phyloP scores from a whole-genome alignment of 805 yeast species.

The Metschnikowia bowlesiae region DNA sequence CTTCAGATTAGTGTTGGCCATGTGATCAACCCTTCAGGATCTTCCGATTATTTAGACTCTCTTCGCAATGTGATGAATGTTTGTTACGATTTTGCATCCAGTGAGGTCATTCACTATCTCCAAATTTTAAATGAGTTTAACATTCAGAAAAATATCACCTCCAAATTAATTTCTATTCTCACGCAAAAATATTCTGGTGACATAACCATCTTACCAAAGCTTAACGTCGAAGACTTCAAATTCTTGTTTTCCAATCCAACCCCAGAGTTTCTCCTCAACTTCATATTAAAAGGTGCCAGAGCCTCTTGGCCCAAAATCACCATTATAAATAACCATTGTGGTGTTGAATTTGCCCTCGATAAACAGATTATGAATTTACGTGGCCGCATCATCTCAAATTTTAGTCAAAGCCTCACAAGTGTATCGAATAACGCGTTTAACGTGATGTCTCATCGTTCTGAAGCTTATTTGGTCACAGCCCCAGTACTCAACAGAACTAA shows the following conservation, averaged over 20 bases:
- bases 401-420: constrained; percentile 15
- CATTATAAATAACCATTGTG: constrained; percentile 81
- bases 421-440: neutral
- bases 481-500: constrained; percentile 10
- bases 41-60: constrained; percentile 53
- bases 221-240: constrained; percentile 52
- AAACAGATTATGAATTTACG: constrained; percentile 66
- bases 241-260: constrained; percentile 78
- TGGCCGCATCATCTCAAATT: constrained; percentile 49
- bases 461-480: constrained; percentile 13
- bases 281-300: constrained; percentile 76
- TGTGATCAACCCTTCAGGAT: constrained; percentile 52
- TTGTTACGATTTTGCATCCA: constrained; percentile 53
- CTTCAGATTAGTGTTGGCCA: constrained; percentile 63
- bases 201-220: constrained; percentile 84
- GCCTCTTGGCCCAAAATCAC: constrained; percentile 94
- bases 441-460: neutral
- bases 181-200: constrained; percentile 91
- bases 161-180: constrained; percentile 69
- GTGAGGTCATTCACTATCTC: constrained; percentile 75
- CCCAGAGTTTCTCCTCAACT: constrained; percentile 63
- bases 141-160: constrained; percentile 63
- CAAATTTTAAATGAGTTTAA: constrained; percentile 75
- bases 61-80: constrained; percentile 49
- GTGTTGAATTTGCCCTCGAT: constrained; percentile 84